These are phyloP conservation scores for Hibiscus trionum DNA, from an alignment of 345 rosid species.

Conservation along the genomic window DNA sequence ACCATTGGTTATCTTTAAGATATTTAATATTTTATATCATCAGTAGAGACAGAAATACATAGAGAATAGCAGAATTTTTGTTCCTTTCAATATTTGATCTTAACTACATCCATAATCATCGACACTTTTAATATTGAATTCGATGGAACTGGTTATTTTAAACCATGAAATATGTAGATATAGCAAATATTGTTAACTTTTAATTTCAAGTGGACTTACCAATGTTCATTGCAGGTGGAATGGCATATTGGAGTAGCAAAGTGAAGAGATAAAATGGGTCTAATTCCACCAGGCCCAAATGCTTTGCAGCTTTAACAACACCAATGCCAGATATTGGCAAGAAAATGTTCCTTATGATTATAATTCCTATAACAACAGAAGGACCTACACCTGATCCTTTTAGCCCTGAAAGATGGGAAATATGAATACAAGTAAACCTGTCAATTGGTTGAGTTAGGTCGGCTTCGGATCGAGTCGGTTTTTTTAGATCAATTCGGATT, in stretches of 20 bases:
- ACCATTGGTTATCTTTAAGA: too few species aligned
- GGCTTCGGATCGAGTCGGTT: too few species aligned
- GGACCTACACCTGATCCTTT: neutral
- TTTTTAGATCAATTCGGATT: too few species aligned
- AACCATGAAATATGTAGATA: too few species aligned
- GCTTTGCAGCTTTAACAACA: slow-evolving; percentile 11
- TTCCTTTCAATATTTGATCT: too few species aligned
- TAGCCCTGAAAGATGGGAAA: neutral
- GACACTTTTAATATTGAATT: too few species aligned
- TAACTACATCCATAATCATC: too few species aligned
- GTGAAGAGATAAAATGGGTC: slow-evolving; percentile 21
- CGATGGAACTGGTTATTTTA: too few species aligned
- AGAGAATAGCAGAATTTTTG: too few species aligned
- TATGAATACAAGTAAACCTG: neutral
- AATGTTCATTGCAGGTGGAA: slow-evolving; percentile 48
- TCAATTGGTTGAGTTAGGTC: neutral
- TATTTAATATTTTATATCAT: too few species aligned
- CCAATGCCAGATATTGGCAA: neutral
- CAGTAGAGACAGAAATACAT: too few species aligned
- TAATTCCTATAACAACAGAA: neutral
- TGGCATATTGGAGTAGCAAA: slow-evolving; percentile 38
- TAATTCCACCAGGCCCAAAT: neutral
- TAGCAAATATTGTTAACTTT: neutral
- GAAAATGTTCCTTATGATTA: neutral
- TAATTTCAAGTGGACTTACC: slow-evolving; percentile 12